A percentile compares a stretch with the other conserved stretches of the same genome.
Conservation (phyloP, 2,329 filamentous ascomycete species). For the Septoria petroselini region DNA sequence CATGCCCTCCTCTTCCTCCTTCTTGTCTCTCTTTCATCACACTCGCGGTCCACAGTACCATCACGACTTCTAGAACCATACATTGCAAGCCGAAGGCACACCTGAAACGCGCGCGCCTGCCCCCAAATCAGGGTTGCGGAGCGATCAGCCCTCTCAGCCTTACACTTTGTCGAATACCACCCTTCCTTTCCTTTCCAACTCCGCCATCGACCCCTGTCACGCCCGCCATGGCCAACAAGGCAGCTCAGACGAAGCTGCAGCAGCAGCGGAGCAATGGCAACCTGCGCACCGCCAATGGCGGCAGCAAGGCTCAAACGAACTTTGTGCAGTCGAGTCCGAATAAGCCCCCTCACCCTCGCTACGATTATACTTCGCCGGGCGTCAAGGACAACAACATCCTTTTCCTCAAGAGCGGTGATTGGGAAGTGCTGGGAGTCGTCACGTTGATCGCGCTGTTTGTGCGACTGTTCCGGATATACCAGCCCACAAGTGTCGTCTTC, state of each 20-base stretch:
- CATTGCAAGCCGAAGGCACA: neutral
- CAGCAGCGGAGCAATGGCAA: constrained; percentile 16
- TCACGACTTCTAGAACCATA: neutral
- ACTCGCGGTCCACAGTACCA: neutral
- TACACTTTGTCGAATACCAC: no score
- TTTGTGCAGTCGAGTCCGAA: constrained; percentile 33
- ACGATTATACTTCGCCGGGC: constrained; percentile 70
- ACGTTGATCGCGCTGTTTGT: constrained; percentile 75
- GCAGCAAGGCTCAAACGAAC: constrained; percentile 16
- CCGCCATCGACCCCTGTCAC: neutral
- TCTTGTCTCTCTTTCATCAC: neutral
- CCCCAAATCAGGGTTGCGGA: neutral
- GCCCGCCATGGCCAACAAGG: constrained; percentile 25
- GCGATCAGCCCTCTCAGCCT: constrained; percentile 1
- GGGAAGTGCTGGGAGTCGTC: constrained; percentile 68
- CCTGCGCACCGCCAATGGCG: constrained; percentile 20
- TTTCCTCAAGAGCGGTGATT: constrained; percentile 78
- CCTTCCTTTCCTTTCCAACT: neutral
- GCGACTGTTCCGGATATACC: constrained; percentile 91
- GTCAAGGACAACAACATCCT: constrained; percentile 91
- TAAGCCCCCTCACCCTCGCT: constrained; percentile 36
- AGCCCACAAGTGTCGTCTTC: constrained; percentile 94
- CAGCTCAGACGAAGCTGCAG: constrained; percentile 20
- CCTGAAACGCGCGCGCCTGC: neutral
- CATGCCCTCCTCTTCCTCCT: neutral